These are phyloP conservation scores for Vitis hybrid DNA, from an alignment of 177 flowering plant genomes.

Conservation along the genomic window DNA sequence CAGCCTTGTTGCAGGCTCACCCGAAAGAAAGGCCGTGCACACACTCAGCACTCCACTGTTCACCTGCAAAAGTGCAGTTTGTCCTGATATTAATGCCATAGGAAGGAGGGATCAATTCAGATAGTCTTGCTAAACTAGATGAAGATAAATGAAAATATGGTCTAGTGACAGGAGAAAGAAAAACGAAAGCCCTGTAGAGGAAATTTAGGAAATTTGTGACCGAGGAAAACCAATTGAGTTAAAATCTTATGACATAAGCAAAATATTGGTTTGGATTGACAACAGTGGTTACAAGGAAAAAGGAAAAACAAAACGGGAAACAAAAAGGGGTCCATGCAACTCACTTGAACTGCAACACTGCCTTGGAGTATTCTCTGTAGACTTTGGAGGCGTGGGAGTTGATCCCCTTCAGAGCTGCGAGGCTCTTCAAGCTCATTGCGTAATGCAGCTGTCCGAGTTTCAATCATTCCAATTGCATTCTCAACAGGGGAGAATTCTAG, in stretches of 20 bases:
- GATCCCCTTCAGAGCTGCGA: constrained; percentile 97
- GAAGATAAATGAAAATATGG: too few relatives aligned
- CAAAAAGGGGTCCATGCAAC: constrained; percentile 2
- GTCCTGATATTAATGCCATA: too few relatives aligned
- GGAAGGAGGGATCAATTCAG: too few relatives aligned
- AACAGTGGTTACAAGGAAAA: too few relatives aligned
- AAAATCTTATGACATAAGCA: too few relatives aligned
- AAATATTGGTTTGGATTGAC: too few relatives aligned
- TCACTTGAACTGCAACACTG: constrained; percentile 98
- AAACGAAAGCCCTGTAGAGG: too few relatives aligned
- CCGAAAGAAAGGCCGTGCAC: constrained; percentile 95
- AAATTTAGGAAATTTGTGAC: too few relatives aligned
- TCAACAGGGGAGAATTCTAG: constrained; percentile 98
- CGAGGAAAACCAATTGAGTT: too few relatives aligned
- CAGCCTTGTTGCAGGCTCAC: constrained; percentile 97
- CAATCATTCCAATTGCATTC: constrained; percentile 99
- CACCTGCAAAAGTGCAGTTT: constrained; percentile 50
- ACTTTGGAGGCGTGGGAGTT: constrained; percentile 95
- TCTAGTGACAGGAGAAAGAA: too few relatives aligned
- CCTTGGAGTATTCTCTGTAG: constrained; percentile 98
- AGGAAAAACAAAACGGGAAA: too few relatives aligned
- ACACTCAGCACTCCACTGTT: constrained; percentile 97
- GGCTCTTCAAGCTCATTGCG: constrained; percentile 99
- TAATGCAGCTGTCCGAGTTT: constrained; percentile 93
- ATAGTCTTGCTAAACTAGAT: too few relatives aligned